Conservation (phyloP, 148 eudicot genomes). For the Camellia lanceoleosa region DNA sequence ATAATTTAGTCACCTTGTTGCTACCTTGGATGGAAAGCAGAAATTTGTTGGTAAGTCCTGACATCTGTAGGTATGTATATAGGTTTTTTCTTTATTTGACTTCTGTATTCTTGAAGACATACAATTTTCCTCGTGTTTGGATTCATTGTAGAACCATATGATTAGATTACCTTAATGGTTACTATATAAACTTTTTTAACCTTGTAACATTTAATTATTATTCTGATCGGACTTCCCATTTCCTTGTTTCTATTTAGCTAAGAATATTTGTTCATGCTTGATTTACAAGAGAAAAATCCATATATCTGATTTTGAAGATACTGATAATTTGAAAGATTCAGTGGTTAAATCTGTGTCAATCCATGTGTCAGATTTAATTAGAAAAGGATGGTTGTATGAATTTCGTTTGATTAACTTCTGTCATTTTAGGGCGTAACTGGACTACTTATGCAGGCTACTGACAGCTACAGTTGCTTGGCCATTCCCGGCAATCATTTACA, state of each 20-base stretch:
- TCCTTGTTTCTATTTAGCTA: too few species aligned
- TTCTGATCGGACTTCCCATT: background rate
- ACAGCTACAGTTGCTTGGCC: slow-evolving; percentile 99
- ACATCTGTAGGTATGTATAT: background rate
- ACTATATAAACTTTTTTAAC: background rate
- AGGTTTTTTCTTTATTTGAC: background rate
- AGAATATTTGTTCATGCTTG: background rate
- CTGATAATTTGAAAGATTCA: background rate
- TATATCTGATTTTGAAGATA: background rate
- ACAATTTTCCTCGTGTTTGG: background rate
- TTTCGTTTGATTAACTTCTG: slow-evolving; percentile 2
- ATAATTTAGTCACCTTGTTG: slow-evolving; percentile 4
- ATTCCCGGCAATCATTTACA: slow-evolving; percentile 65
- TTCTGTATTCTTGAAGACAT: background rate
- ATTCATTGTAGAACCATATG: background rate
- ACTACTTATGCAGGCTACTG: slow-evolving; percentile 68
- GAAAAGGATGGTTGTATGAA: slow-evolving; percentile 4
- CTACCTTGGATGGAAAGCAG: background rate
- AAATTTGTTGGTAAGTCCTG: background rate
- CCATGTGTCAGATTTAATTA: background rate
- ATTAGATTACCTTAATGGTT: background rate
- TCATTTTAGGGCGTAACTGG: slow-evolving; percentile 3
- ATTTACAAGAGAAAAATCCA: background rate
- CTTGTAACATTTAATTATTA: too few species aligned
- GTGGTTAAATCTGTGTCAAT: background rate